Base-by-base conservation (phyloP, 371 early-diverging fungal genomes). In the Mucor irregularis region DNA sequence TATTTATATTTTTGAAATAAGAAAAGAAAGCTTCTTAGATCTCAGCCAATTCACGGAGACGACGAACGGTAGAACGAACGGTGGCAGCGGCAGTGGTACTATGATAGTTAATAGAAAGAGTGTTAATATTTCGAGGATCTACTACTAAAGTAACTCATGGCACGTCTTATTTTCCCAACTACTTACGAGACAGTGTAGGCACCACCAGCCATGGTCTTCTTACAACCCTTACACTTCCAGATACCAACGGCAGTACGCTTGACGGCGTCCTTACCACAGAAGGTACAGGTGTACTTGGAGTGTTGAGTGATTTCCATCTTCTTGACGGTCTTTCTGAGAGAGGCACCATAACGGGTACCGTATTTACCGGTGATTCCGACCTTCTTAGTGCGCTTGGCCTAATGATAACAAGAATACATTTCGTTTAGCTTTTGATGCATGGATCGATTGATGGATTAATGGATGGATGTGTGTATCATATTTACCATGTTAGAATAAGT, bases 281-380 rank as follows among this genome's bases (percentile, higher is more conserved):
- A 96, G 61, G 95, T 87, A 87, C 99, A 99, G 64, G 94, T 93
- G 91, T 99, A 99, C 81, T 90, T 97, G 75, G 92, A 87, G 85
- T 99, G 99, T 87, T 99, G 99, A 75, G 98, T 94, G 81, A 97
- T 95, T 90, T 98, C 99, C 88, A 98, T 96, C 87, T 97, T 96
- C 94, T 99, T 99, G 68, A 99, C 92, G 87, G 93, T 93, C 90
- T 99, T 99, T 87, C 99, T 91, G 69, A 99, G 90, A 62, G 99
- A 99, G 66, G 99, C 95, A 90, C 99, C 99, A 87, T 99, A 99
- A 87, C 99, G 97, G 76, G 96, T 93, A 83, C 99, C 99, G 90
- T 99, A 99, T 86, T 99, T 99, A 76, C 99, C 99, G 84, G 90
- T 88, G 80, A 99, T 93, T 85, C 99, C 99, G 75, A 99, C 77